Conservation (phyloP, 163 green algal species). For the Prototheca cutis region DNA sequence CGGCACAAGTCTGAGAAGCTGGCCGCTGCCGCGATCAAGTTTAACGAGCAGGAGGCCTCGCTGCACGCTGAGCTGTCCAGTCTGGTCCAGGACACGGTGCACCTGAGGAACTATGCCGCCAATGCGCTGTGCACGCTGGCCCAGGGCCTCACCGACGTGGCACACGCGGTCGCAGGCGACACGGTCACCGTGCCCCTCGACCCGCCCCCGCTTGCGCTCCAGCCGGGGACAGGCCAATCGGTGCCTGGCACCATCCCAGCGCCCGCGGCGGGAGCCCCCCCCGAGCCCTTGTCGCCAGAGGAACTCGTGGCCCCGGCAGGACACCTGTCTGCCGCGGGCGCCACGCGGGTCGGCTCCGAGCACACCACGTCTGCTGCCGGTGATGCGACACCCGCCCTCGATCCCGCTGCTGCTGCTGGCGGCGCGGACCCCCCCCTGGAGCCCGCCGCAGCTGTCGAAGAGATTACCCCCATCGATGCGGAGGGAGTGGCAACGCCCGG, state of each 20-base stretch:
- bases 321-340: too few species aligned
- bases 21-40: background rate
- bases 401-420: too few species aligned
- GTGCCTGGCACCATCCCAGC: background rate
- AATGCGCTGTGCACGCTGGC: background rate
- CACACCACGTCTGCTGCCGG: too few species aligned
- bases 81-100: background rate
- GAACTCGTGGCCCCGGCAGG: too few species aligned
- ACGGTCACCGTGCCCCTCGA: background rate
- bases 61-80: background rate
- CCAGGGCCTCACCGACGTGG: background rate
- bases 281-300: too few species aligned
- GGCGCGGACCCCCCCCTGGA: too few species aligned
- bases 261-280: too few species aligned
- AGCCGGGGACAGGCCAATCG: background rate
- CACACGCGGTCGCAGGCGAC: background rate
- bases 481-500: too few species aligned
- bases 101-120: background rate
- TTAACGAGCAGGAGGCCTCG: background rate
- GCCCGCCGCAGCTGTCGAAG: too few species aligned
- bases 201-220: background rate
- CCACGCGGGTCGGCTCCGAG: too few species aligned
- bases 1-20: slow-evolving; percentile 6
- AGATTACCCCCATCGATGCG: too few species aligned
- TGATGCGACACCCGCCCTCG: too few species aligned